Conservation (phyloP, 192 early-diverging fungal genomes). For the Podila clonocystis region DNA sequence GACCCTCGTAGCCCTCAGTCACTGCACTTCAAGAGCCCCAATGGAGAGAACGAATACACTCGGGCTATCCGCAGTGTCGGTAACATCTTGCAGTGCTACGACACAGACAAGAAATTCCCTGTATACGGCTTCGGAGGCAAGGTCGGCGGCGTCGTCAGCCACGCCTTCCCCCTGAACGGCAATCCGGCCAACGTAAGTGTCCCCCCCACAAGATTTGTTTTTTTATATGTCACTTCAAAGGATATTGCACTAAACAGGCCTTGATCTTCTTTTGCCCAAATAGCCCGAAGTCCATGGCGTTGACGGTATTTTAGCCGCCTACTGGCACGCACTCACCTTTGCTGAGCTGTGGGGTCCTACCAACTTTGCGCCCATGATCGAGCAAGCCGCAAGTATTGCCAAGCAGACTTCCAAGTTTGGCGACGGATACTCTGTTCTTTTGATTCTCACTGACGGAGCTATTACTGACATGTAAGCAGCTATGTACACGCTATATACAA, state of each 20-base stretch:
- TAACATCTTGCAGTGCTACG: conserved; percentile 60
- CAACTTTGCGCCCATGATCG: conserved; percentile 61
- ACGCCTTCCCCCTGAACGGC: conserved; percentile 59
- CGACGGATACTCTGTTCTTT: conserved; percentile 10
- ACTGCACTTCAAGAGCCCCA: conserved; percentile 55
- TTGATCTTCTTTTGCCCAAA: background rate
- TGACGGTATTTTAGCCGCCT: conserved; percentile 57
- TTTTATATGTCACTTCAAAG: background rate
- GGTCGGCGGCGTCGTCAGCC: conserved; percentile 50
- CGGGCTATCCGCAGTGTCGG: conserved; percentile 60
- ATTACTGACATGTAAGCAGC: conserved; percentile 41
- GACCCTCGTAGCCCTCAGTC: conserved; percentile 49
- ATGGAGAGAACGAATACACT: conserved; percentile 58
- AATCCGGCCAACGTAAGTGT: conserved; percentile 34
- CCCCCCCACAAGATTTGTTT: background rate
- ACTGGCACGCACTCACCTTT: conserved; percentile 47
- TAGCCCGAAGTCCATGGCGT: conserved; percentile 65
- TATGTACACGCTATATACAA: too few species aligned
- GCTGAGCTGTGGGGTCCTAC: conserved; percentile 62
- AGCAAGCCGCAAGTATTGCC: conserved; percentile 12
- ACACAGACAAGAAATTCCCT: conserved; percentile 59
- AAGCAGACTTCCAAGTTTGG: background rate
- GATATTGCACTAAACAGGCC: background rate
- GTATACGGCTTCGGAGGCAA: conserved; percentile 68
- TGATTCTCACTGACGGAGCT: conserved; percentile 44